Conservation (phyloP, 305 asterid species). For the Fraxinus albicans region DNA sequence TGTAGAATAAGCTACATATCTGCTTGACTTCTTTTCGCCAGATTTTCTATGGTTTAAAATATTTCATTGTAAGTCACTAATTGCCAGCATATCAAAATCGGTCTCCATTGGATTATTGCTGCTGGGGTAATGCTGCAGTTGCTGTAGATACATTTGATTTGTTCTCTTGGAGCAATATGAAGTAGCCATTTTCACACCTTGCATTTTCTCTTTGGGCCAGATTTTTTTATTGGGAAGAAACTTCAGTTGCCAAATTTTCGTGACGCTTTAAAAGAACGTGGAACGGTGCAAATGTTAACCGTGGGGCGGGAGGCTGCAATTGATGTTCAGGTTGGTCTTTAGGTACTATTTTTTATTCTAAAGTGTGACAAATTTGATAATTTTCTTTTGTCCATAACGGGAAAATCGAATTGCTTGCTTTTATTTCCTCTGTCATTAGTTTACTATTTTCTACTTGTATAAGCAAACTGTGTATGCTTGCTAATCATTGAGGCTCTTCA, state of each 20-base stretch:
- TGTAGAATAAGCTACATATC: constrained; percentile 23
- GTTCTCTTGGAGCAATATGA: constrained; percentile 68
- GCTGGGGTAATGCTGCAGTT: constrained; percentile 97
- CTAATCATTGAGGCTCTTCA: background rate
- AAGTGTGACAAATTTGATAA: background rate
- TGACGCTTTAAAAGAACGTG: constrained; percentile 80
- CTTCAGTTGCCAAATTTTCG: constrained; percentile 93
- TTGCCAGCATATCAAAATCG: constrained; percentile 93
- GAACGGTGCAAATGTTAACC: constrained; percentile 90
- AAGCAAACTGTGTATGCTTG: background rate
- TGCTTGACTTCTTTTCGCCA: constrained; percentile 30
- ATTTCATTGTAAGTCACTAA: constrained; percentile 81
- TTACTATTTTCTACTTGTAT: background rate
- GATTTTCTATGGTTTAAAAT: constrained; percentile 38
- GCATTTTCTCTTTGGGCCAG: constrained; percentile 85
- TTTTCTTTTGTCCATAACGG: constrained; percentile 15
- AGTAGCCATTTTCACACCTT: constrained; percentile 60
- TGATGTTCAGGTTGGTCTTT: constrained; percentile 84
- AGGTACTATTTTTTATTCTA: background rate
- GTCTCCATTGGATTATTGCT: constrained; percentile 88
- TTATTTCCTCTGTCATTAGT: background rate
- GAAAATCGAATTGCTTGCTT: background rate
- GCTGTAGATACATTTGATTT: constrained; percentile 72
- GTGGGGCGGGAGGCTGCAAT: constrained; percentile 97
- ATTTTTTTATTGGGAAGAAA: constrained; percentile 74